These are phyloP conservation scores for Monosporozyma aerobia DNA, from an alignment of 805 yeast species.

Conservation along the genomic window DNA sequence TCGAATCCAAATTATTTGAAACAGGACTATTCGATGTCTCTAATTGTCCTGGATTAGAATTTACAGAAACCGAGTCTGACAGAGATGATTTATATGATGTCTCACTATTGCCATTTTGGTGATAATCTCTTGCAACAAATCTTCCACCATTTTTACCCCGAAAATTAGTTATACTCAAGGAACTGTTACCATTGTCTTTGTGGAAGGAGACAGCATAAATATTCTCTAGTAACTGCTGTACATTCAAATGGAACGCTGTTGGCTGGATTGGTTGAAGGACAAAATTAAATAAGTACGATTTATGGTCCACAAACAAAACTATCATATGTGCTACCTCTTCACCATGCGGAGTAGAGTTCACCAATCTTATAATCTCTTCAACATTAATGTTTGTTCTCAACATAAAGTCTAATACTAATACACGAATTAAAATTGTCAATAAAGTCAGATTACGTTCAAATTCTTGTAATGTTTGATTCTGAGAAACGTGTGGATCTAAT, in stretches of 20 bases:
- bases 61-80: not conserved
- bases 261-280: conserved; percentile 15
- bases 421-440: conserved; percentile 3
- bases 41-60: not conserved
- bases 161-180: not conserved
- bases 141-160: not conserved
- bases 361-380: conserved; percentile 47
- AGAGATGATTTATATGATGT: not conserved
- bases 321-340: not conserved
- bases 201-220: not conserved
- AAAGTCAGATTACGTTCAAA: conserved; percentile 6
- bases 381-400: conserved; percentile 30
- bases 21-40: not conserved
- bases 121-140: not conserved
- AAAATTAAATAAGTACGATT: conserved; percentile 16
- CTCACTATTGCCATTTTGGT: not conserved
- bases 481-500: not conserved
- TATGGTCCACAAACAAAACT: conserved; percentile 38
- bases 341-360: conserved; percentile 41
- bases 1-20: not conserved
- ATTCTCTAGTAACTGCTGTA: conserved; percentile 12
- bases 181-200: not conserved
- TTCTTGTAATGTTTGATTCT: conserved; percentile 2
- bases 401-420: conserved; percentile 1
- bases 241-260: conserved; percentile 17